A percentile compares a stretch with the other conserved stretches of the same genome.
Evolutionary conservation across 1,284 basidiomycete genomes (phyloP).

Genomic region (Pseudozyma pruni): DNA sequence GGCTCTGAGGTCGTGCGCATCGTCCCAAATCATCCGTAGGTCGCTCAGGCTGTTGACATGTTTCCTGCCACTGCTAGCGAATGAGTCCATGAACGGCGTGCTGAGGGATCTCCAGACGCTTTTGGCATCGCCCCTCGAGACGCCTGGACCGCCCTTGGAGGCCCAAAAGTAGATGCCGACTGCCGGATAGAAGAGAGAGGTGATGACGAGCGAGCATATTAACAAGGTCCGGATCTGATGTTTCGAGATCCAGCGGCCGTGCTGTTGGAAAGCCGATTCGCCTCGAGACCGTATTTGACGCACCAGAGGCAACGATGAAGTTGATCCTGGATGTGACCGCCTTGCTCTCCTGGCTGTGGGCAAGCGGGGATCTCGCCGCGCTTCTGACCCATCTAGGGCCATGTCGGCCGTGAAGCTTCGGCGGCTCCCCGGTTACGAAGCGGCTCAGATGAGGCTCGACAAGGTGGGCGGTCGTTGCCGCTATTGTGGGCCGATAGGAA

Average conservation of each 20-base stretch:
- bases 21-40: slow-evolving; percentile 65
- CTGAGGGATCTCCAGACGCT: slow-evolving; percentile 62
- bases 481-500: slow-evolving; percentile 1
- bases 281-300: slow-evolving; percentile 29
- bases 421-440: slow-evolving; percentile 1
- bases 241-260: slow-evolving; percentile 60
- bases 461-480: not conserved
- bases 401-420: slow-evolving; percentile 19
- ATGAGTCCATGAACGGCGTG: slow-evolving; percentile 61
- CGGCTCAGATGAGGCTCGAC: not conserved
- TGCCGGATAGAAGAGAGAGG: slow-evolving; percentile 80
- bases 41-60: slow-evolving; percentile 63
- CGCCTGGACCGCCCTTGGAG: slow-evolving; percentile 61
- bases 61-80: slow-evolving; percentile 53
- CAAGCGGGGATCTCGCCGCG: slow-evolving; percentile 14
- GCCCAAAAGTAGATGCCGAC: slow-evolving; percentile 66
- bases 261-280: slow-evolving; percentile 42
- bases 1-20: slow-evolving; percentile 57
- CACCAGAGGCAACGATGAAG: slow-evolving; percentile 28
- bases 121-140: slow-evolving; percentile 55
- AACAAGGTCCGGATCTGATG: slow-evolving; percentile 93
- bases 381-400: slow-evolving; percentile 15
- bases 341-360: slow-evolving; percentile 21
- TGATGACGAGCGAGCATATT: slow-evolving; percentile 92
- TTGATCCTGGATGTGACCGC: slow-evolving; percentile 25